Conservation (phyloP, 1,284 basidiomycete genomes). For the Microbotryum saponariae region DNA sequence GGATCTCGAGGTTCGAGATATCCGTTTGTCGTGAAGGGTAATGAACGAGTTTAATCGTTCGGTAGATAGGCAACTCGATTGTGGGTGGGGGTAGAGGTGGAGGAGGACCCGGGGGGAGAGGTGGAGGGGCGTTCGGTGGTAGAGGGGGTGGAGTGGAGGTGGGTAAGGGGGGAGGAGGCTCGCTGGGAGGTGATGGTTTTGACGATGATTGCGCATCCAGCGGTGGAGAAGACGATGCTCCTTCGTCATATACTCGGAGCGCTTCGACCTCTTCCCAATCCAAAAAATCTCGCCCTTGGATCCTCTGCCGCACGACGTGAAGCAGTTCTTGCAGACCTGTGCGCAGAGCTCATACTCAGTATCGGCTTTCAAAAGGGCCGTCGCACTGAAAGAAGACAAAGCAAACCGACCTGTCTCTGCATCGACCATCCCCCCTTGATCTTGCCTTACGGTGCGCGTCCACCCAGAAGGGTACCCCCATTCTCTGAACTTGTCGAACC, state of each 20-base stretch:
- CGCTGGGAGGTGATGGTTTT: neutral
- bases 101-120: neutral
- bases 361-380: neutral
- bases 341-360: neutral
- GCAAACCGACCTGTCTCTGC: slow-evolving; percentile 6
- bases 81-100: neutral
- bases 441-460: neutral
- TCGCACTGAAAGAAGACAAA: no score
- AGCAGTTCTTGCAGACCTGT: neutral
- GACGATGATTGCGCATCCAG: neutral
- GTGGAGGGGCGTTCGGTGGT: neutral
- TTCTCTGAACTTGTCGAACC: slow-evolving; percentile 8
- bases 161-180: neutral
- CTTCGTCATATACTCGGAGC: slow-evolving; percentile 5
- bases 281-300: neutral
- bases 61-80: no score
- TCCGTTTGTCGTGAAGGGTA: no score
- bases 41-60: no score
- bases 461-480: slow-evolving; percentile 24
- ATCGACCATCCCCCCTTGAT: neutral
- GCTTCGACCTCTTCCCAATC: slow-evolving; percentile 9
- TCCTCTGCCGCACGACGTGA: neutral
- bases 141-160: neutral
- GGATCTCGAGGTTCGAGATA: no score
- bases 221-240: no score